A percentile compares a stretch with the other conserved stretches of the same genome.
Evolutionary conservation across 2,329 filamentous ascomycete genomes (phyloP).

Genomic region (Ophiocordyceps australis): DNA sequence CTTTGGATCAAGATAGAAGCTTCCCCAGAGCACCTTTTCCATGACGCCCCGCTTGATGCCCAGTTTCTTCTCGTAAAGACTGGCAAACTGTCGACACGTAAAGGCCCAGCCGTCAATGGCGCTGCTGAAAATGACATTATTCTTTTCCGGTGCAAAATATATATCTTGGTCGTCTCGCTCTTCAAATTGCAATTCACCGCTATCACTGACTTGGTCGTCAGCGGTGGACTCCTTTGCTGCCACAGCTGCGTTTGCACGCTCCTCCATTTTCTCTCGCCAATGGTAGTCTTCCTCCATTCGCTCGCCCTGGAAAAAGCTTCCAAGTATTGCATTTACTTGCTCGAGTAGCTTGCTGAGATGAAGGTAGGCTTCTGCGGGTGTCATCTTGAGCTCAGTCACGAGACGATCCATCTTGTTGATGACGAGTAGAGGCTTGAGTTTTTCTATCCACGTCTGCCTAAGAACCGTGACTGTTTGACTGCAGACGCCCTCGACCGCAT

Average conservation of each 20-base stretch:
- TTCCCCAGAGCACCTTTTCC: conserved; percentile 93
- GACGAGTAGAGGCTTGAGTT: conserved; percentile 82
- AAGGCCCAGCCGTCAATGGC: conserved; percentile 99
- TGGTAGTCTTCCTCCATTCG: conserved; percentile 96
- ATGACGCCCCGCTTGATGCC: conserved; percentile 78
- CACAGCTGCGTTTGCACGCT: conserved; percentile 55
- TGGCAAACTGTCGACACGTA: conserved; percentile 84
- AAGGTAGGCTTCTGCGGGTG: conserved; percentile 69
- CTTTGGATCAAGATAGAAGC: conserved; percentile 91
- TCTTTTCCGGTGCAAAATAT: conserved; percentile 95
- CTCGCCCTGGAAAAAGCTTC: conserved; percentile 94
- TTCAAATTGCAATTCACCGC: conserved; percentile 55
- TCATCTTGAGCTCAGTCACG: conserved; percentile 89
- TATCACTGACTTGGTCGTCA: conserved; percentile 29
- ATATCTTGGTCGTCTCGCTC: conserved; percentile 92
- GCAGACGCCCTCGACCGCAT: conserved; percentile 94
- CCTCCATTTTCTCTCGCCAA: conserved; percentile 87
- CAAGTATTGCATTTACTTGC: conserved; percentile 92
- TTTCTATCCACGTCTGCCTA: conserved; percentile 87
- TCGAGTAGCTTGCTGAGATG: conserved; percentile 82
- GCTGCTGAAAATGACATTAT: conserved; percentile 97
- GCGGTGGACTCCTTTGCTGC: conserved; percentile 36
- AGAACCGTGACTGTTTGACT: conserved; percentile 96
- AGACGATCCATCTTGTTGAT: conserved; percentile 98
- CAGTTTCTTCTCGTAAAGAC: conserved; percentile 88